These are phyloP conservation scores for Aspergillus sp. DNA, from an alignment of 2,329 filamentous ascomycete species.

Conservation along the genomic window DNA sequence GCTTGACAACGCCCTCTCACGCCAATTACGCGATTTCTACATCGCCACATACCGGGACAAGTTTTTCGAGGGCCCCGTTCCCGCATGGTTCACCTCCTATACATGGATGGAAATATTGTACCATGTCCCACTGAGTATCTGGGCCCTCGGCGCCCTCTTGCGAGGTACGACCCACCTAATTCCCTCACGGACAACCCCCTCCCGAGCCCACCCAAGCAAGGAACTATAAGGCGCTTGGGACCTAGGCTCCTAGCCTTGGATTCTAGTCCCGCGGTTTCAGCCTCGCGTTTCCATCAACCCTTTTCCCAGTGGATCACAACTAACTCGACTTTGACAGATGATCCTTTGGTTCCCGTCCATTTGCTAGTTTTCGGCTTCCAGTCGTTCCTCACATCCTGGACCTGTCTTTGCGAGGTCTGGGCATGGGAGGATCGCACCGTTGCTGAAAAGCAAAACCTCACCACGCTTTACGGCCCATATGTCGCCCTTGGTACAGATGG, in stretches of 20 bases:
- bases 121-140: conserved; percentile 62
- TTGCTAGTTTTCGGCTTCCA: conserved; percentile 61
- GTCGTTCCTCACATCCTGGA: conserved; percentile 61
- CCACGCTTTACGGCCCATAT: conserved; percentile 58
- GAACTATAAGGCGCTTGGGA: background rate
- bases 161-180: conserved; percentile 40
- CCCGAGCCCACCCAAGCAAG: background rate
- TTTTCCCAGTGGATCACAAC: background rate
- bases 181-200: background rate
- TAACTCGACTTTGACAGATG: conserved; percentile 41
- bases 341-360: conserved; percentile 59
- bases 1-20: conserved; percentile 52
- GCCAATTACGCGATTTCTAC: conserved; percentile 56
- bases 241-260: background rate
- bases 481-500: conserved; percentile 52
- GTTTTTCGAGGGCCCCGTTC: conserved; percentile 58
- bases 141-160: conserved; percentile 58
- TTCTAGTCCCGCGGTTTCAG: background rate
- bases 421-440: conserved; percentile 52
- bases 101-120: conserved; percentile 60
- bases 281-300: background rate
- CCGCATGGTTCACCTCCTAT: conserved; percentile 60
- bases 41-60: conserved; percentile 61
- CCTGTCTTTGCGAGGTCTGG: conserved; percentile 62
- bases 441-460: conserved; percentile 51